Evolutionary conservation across 2,329 filamentous ascomycete species (phyloP).

Genomic region (Ascomycota sp.): DNA sequence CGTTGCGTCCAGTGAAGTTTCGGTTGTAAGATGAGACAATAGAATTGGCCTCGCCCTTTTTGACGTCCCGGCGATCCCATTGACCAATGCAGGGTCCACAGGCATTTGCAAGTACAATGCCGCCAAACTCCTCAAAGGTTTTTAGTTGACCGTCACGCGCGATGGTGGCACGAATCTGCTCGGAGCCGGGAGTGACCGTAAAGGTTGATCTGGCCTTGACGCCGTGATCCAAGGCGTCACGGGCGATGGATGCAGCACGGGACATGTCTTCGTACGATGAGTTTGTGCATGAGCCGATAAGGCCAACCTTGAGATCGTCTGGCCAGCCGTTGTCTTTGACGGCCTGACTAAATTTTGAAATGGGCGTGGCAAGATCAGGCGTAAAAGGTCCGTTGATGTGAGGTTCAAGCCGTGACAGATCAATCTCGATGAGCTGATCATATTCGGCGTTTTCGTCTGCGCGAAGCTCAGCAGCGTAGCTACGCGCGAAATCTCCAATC

Average conservation of each 20-base stretch:
- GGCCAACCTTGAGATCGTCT: slow-evolving; percentile 68
- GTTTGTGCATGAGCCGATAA: slow-evolving; percentile 97
- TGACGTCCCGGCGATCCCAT: slow-evolving; percentile 78
- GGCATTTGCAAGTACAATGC: slow-evolving; percentile 79
- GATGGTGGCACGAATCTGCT: slow-evolving; percentile 88
- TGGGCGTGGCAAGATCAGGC: slow-evolving; percentile 78
- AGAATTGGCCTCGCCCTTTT: slow-evolving; percentile 75
- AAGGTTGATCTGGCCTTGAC: slow-evolving; percentile 79
- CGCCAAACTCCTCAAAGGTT: slow-evolving; percentile 72
- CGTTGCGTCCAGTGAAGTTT: slow-evolving; percentile 92
- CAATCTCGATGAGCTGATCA: slow-evolving; percentile 76
- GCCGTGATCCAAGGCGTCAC: slow-evolving; percentile 76
- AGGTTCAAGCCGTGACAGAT: slow-evolving; percentile 77
- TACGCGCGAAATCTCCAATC: slow-evolving; percentile 42
- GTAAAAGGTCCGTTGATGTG: slow-evolving; percentile 97
- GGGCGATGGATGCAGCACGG: slow-evolving; percentile 76
- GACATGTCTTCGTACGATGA: slow-evolving; percentile 99
- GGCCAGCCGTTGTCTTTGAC: slow-evolving; percentile 81
- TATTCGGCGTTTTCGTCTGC: slow-evolving; percentile 73
- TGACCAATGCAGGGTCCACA: slow-evolving; percentile 89
- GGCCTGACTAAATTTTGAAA: slow-evolving; percentile 74
- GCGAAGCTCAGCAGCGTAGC: slow-evolving; percentile 36
- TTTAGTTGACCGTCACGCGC: slow-evolving; percentile 72
- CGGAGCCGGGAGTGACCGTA: slow-evolving; percentile 89
- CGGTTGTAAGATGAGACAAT: slow-evolving; percentile 97